Percentiles rank a stretch among this genome's conserved stretches.
phyloP scores from a whole-genome alignment of 305 asterid genomes.

The Euphrasia arctica region DNA sequence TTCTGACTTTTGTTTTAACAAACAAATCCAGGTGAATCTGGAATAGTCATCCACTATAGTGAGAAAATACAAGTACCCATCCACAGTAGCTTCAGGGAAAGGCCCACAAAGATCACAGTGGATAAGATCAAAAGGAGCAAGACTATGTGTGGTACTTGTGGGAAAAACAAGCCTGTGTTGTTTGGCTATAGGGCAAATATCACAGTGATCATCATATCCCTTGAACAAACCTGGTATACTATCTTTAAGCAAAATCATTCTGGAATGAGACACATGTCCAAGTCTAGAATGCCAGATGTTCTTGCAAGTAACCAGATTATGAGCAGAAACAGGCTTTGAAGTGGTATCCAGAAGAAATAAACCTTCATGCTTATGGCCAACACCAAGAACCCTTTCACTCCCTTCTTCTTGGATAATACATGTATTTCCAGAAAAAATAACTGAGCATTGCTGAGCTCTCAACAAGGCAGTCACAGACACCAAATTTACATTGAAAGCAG shows the following conservation, averaged over 20 bases:
- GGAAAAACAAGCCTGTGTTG: not conserved
- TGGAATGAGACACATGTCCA: not conserved
- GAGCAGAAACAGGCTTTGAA: not conserved
- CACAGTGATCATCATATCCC: not conserved
- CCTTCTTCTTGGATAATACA: not conserved
- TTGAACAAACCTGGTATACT: no score
- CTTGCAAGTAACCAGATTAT: not conserved
- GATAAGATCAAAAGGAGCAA: not conserved
- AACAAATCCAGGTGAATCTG: not conserved
- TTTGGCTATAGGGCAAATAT: not conserved
- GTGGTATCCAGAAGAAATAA: no score
- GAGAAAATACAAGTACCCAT: not conserved
- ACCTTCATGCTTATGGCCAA: not conserved
- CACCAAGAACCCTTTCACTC: not conserved
- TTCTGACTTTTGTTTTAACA: not conserved
- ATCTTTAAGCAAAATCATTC: not conserved
- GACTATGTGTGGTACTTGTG: not conserved
- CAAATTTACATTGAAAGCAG: no score
- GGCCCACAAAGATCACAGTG: not conserved
- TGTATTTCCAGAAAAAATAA: not conserved
- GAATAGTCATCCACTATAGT: not conserved
- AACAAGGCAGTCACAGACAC: not conserved
- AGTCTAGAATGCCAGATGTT: not conserved
- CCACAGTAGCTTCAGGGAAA: not conserved
- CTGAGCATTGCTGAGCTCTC: not conserved